These are phyloP conservation scores for Shiraia bambusicola DNA, from an alignment of 2,329 filamentous ascomycete genomes.

Conservation along the genomic window DNA sequence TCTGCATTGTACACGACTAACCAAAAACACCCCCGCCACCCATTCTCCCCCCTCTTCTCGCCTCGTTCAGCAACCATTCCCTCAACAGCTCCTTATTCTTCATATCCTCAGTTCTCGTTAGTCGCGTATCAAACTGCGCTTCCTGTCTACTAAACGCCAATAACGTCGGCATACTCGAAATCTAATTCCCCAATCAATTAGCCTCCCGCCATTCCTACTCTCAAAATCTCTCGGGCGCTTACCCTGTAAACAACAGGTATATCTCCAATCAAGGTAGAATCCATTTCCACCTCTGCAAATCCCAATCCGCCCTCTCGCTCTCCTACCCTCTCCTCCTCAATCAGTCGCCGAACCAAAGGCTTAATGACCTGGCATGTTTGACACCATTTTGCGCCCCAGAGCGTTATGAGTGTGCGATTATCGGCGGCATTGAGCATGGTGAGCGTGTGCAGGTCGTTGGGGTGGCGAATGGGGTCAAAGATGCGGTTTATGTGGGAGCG, in stretches of 20 bases:
- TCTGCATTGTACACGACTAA: slow-evolving; percentile 31
- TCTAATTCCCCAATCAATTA: slow-evolving; percentile 21
- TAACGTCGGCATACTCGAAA: slow-evolving; percentile 52
- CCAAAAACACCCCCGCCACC: slow-evolving; percentile 51
- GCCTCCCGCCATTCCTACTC: slow-evolving; percentile 1
- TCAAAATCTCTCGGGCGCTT: too few relatives aligned
- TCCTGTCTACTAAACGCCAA: slow-evolving; percentile 54
- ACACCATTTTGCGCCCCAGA: slow-evolving; percentile 55
- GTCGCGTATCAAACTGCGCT: slow-evolving; percentile 51
- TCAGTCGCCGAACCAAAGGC: slow-evolving; percentile 46
- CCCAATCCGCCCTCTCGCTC: slow-evolving; percentile 49
- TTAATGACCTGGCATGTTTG: slow-evolving; percentile 47
- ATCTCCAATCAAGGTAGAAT: slow-evolving; percentile 48
- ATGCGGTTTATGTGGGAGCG: slow-evolving; percentile 33
- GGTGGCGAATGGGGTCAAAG: slow-evolving; percentile 47
- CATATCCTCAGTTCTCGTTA: slow-evolving; percentile 49
- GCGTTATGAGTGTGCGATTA: slow-evolving; percentile 49
- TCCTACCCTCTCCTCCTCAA: slow-evolving; percentile 49
- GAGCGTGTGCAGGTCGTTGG: slow-evolving; percentile 51
- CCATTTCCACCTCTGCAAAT: slow-evolving; percentile 53
- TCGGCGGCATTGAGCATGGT: slow-evolving; percentile 50
- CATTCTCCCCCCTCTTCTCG: slow-evolving; percentile 46
- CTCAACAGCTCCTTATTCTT: slow-evolving; percentile 48
- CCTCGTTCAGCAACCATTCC: slow-evolving; percentile 52
- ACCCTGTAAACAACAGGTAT: slow-evolving; percentile 46